phyloP scores from a whole-genome alignment of 2,329 filamentous ascomycete species.

The Cladosporium sp. region DNA sequence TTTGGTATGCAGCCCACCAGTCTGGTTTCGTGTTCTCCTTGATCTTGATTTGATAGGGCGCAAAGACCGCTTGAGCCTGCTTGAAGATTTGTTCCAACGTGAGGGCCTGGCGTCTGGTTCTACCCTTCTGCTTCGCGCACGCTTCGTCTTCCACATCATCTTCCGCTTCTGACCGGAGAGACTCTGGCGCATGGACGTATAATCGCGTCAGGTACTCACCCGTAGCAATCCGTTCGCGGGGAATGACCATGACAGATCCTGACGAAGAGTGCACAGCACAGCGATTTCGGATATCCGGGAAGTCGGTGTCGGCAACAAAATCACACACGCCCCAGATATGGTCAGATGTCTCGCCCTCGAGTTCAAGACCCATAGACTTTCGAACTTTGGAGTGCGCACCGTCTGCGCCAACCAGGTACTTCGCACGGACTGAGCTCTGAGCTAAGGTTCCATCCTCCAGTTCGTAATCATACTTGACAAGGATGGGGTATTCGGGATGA shows the following conservation, averaged over 20 bases:
- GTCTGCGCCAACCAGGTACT: background rate
- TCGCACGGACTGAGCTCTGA: background rate
- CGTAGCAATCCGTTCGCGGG: background rate
- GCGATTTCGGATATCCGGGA: constrained; percentile 57
- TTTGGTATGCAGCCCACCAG: background rate
- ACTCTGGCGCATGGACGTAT: background rate
- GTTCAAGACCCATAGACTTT: background rate
- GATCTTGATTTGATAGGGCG: background rate
- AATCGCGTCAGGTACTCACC: background rate
- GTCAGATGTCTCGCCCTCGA: constrained; percentile 24
- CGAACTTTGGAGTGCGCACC: background rate
- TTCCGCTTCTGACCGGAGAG: background rate
- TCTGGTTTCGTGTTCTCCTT: background rate
- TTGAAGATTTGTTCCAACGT: background rate
- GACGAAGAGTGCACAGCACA: background rate
- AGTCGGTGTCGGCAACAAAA: constrained; percentile 32
- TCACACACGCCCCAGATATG: constrained; percentile 36
- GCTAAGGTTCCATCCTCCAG: background rate
- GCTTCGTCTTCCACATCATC: background rate
- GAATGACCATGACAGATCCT: background rate
- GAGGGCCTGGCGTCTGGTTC: background rate
- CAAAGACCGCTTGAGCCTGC: background rate
- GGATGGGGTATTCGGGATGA: background rate
- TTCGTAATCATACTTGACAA: background rate
- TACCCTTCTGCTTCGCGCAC: background rate